Conservation (phyloP, 2,329 filamentous ascomycete species). For the Orbilia javanica region DNA sequence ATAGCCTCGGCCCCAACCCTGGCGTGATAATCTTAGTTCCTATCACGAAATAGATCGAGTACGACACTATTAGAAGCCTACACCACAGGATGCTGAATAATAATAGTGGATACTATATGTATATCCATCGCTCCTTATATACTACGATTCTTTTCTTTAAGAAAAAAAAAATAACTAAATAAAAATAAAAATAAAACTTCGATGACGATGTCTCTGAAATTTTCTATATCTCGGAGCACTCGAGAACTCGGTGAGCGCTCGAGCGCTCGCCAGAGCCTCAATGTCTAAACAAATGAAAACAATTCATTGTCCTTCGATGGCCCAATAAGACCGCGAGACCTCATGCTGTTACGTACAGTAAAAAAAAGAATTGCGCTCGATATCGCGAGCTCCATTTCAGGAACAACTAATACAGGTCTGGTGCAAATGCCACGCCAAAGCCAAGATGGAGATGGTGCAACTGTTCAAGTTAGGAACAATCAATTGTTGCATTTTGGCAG, state of each 20-base stretch:
- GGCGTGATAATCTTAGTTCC: not conserved
- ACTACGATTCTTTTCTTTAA: too few species aligned
- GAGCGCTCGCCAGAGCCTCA: not conserved
- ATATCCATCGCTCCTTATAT: conserved; percentile 1
- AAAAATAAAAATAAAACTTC: too few species aligned
- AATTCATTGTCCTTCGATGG: not conserved
- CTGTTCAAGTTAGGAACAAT: not conserved
- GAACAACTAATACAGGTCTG: not conserved
- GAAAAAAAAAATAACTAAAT: too few species aligned
- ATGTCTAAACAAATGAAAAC: not conserved
- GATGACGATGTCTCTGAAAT: not conserved
- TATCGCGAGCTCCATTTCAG: conserved; percentile 1
- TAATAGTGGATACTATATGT: not conserved
- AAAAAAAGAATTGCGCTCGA: not conserved
- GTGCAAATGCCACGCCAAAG: not conserved
- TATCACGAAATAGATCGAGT: not conserved
- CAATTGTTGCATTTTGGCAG: conserved; percentile 1
- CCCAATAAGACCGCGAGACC: not conserved
- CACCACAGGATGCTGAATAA: not conserved
- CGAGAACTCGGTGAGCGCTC: not conserved
- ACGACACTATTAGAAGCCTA: not conserved
- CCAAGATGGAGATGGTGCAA: not conserved
- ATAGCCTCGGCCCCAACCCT: not conserved
- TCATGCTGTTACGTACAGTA: conserved; percentile 17
- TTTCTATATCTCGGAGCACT: not conserved